Evolutionary conservation across 768 basidiomycete genomes (phyloP), one percentile per base, ranked within the genome.

Genomic region (Mycena vulgaris): DNA sequence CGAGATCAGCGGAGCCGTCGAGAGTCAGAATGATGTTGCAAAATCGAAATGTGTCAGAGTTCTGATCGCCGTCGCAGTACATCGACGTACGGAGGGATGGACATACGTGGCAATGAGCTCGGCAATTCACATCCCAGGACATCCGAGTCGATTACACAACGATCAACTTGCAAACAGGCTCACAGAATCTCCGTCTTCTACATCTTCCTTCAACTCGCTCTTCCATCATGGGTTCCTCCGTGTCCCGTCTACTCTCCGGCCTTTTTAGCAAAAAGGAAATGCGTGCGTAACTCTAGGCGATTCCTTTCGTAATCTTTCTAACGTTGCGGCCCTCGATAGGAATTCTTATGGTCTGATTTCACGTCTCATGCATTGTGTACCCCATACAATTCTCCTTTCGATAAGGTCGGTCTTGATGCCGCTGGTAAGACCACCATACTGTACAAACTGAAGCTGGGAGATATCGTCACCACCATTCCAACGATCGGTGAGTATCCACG

Each of bases 401-500:
- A 35, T 6, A 35, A 35, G 33, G 33, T 35, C 33, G 33, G 33
- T 35, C 33, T 99, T 78, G 98, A 99, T 80, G 98, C 98, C 78
- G 97, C 97, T 76, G 97, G 97, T 87, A 98, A 98, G 85, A 98
- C 96, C 74, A 95, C 94, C 79, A 99, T 99, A 78, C 88, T 99
- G 76, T 99, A 98, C 90, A 99, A 99, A 89, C 89, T 99, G 80
- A 99, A 99, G 88, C 91, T 99, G 65, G 98, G 97, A 83, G 98
- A 99, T 88, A 99, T 99, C 84, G 98, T 99, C 82, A 99, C 98
- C 75, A 99, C 98, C 74, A 99, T 99, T 83, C 98, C 98, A 71
- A 99, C 98, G 80, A 99, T 99, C 85, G 97, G 97, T 97, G 77
- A 79, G 93, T 87, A 69, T 70, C 69, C 63, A 69, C 68, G 66